Conservation (phyloP, 2,329 filamentous ascomycete species). For the Cladosporium sp. region DNA sequence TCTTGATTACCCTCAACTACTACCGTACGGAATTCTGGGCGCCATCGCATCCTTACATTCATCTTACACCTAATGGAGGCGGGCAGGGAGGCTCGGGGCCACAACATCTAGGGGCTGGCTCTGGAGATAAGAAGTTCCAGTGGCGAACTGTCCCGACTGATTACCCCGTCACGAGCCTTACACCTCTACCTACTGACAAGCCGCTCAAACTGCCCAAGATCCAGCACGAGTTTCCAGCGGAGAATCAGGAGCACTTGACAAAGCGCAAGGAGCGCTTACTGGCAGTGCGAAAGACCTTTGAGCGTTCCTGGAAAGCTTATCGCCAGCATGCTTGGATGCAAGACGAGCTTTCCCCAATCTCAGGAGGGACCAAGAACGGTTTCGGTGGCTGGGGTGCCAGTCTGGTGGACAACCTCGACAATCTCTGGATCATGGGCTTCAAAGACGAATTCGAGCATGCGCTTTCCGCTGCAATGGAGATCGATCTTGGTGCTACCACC, state of each 20-base stretch:
- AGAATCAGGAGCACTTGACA: conserved; percentile 29
- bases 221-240: conserved; percentile 38
- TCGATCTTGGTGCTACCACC: conserved; percentile 40
- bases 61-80: neutral
- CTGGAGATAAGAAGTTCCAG: conserved; percentile 25
- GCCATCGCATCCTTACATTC: neutral
- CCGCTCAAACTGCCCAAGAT: conserved; percentile 39
- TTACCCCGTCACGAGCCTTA: conserved; percentile 36
- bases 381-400: conserved; percentile 48
- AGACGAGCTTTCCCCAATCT: conserved; percentile 45
- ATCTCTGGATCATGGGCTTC: conserved; percentile 45
- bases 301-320: conserved; percentile 44
- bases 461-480: conserved; percentile 38
- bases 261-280: conserved; percentile 33
- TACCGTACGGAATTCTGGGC: conserved; percentile 23
- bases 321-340: conserved; percentile 44
- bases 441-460: conserved; percentile 46
- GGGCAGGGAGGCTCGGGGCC: neutral
- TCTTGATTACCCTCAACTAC: conserved; percentile 36
- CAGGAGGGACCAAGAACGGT: conserved; percentile 35
- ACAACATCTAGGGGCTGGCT: neutral
- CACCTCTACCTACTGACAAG: conserved; percentile 35
- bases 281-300: conserved; percentile 40
- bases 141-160: conserved; percentile 40
- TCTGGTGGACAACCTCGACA: conserved; percentile 44